Percentiles rank a stretch among this genome's conserved stretches.
Evolutionary conservation across 1,139 yeast genomes (phyloP).

Genomic region (Taphrina deformans): DNA sequence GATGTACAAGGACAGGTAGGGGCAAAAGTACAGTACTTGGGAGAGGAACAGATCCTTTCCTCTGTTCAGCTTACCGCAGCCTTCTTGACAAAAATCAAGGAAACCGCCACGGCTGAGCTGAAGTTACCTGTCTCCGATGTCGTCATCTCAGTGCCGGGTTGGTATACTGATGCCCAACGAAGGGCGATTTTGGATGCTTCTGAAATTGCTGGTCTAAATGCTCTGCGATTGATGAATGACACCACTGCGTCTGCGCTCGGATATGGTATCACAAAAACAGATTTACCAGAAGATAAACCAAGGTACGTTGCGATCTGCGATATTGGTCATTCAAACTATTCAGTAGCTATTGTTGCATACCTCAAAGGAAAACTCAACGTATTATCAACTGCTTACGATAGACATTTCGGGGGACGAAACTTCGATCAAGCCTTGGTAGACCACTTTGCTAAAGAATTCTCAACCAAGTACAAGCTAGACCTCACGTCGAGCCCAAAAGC

Average conservation of each 20-base stretch:
- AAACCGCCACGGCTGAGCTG: constrained; percentile 76
- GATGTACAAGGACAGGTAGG: constrained; percentile 69
- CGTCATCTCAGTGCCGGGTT: constrained; percentile 91
- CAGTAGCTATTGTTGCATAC: constrained; percentile 85
- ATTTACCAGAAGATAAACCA: constrained; percentile 89
- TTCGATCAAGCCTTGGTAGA: constrained; percentile 90
- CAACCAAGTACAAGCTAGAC: constrained; percentile 88
- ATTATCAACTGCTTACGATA: constrained; percentile 87
- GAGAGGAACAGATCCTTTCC: constrained; percentile 75
- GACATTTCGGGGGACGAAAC: constrained; percentile 98
- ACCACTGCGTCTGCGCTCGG: constrained; percentile 98
- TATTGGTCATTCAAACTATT: constrained; percentile 95
- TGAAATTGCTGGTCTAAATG: constrained; percentile 92
- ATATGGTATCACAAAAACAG: constrained; percentile 96
- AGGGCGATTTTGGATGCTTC: constrained; percentile 97
- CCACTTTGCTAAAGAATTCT: constrained; percentile 91
- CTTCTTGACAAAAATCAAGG: constrained; percentile 89
- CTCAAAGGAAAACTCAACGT: constrained; percentile 96
- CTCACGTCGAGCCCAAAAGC: constrained; percentile 90
- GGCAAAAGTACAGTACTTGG: constrained; percentile 80
- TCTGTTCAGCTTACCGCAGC: constrained; percentile 90
- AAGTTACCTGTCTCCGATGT: constrained; percentile 78
- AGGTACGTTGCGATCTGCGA: constrained; percentile 90
- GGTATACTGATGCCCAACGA: constrained; percentile 97
- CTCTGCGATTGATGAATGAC: constrained; percentile 95